Conservation (phyloP, 2,329 filamentous ascomycete genomes). For the Cladosporium sp. region DNA sequence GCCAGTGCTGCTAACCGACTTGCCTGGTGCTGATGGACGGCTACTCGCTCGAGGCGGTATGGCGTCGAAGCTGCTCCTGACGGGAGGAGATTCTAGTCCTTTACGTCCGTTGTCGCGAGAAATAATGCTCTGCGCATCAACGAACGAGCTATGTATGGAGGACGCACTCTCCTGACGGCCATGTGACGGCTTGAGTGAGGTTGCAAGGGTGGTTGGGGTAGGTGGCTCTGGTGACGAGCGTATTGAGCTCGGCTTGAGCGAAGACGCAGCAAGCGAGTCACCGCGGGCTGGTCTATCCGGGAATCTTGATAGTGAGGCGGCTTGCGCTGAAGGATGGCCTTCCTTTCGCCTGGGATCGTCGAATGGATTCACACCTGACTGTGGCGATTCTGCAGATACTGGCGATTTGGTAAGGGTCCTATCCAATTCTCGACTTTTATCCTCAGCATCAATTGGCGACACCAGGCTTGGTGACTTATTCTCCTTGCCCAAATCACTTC, state of each 20-base stretch:
- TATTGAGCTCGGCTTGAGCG: conserved; percentile 27
- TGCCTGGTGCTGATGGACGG: conserved; percentile 45
- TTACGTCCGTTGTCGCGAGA: conserved; percentile 30
- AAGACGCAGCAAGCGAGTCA: conserved; percentile 55
- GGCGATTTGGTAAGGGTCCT: conserved; percentile 40
- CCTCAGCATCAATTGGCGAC: conserved; percentile 35
- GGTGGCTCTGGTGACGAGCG: conserved; percentile 36
- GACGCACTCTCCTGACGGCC: conserved; percentile 43
- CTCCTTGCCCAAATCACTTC: conserved; percentile 49
- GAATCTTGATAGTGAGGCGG: conserved; percentile 42
- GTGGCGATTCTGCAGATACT: conserved; percentile 39
- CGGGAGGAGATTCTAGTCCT: conserved; percentile 24
- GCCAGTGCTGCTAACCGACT: conserved; percentile 41
- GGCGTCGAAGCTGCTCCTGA: conserved; percentile 43
- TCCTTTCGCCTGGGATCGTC: conserved; percentile 40
- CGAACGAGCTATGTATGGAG: conserved; percentile 37
- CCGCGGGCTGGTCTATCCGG: conserved; percentile 55
- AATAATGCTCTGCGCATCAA: conserved; percentile 36
- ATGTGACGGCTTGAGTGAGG: conserved; percentile 26
- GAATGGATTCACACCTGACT: conserved; percentile 41
- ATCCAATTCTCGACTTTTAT: conserved; percentile 36
- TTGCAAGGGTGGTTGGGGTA: conserved; percentile 43
- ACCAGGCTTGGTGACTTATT: conserved; percentile 42
- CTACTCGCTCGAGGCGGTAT: conserved; percentile 49
- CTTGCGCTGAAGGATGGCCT: conserved; percentile 26